phyloP scores from a whole-genome alignment of 306 rosid genomes.

The Morella rubra region DNA sequence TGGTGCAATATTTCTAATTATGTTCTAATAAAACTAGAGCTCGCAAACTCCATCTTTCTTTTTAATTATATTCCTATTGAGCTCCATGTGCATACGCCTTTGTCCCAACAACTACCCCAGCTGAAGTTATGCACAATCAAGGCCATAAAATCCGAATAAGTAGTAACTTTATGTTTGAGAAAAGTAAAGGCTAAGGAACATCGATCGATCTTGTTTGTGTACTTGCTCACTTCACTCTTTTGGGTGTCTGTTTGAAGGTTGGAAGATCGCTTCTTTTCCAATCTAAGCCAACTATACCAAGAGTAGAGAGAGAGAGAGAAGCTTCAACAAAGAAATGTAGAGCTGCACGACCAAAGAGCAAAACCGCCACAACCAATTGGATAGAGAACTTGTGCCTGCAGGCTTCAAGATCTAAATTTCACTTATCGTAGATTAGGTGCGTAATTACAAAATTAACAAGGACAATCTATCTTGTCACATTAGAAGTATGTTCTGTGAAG shows the following conservation, averaged over 20 bases:
- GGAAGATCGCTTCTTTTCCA: constrained; percentile 56
- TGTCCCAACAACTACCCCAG: constrained; percentile 24
- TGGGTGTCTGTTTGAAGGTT: constrained; percentile 42
- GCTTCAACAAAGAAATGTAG: background rate
- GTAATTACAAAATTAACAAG: no score
- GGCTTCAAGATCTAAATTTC: no score
- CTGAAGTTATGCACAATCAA: constrained; percentile 37
- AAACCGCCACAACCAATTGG: background rate
- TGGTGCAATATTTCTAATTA: background rate
- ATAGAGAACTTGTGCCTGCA: background rate
- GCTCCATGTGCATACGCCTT: constrained; percentile 20
- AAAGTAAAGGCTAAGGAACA: constrained; percentile 70
- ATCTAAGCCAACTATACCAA: constrained; percentile 45
- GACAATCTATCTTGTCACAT: no score
- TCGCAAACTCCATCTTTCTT: constrained; percentile 22
- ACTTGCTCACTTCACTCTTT: constrained; percentile 43
- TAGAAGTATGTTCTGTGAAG: no score
- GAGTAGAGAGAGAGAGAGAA: background rate
- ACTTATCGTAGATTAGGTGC: no score
- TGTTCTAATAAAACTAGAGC: constrained; percentile 3
- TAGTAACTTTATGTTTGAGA: constrained; percentile 52
- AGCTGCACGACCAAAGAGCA: background rate
- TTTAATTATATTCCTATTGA: background rate
- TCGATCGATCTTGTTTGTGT: constrained; percentile 25
- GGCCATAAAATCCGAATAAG: constrained; percentile 28